Evolutionary conservation across 345 rosid species (phyloP).

Genomic region (Ricinus communis): DNA sequence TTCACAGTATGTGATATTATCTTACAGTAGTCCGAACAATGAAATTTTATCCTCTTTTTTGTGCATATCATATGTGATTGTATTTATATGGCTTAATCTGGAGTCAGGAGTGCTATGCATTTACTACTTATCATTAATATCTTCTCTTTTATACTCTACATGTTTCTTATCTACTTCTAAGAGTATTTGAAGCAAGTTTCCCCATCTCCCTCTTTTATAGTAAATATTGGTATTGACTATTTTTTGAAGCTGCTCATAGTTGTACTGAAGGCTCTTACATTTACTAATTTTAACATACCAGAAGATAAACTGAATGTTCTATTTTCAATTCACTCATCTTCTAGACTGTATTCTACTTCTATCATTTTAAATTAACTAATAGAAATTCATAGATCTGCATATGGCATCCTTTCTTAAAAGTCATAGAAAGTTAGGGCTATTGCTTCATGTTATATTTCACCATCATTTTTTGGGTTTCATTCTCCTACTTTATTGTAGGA

Average conservation of each 20-base stretch:
- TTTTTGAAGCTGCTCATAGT: neutral
- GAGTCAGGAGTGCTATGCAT: neutral
- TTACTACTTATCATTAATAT: neutral
- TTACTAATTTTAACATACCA: neutral
- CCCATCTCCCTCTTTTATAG: neutral
- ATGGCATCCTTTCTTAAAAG: neutral
- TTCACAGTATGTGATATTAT: slow-evolving; percentile 69
- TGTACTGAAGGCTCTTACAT: neutral
- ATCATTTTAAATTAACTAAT: neutral
- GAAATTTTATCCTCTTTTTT: neutral
- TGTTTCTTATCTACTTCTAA: neutral
- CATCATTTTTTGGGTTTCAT: neutral
- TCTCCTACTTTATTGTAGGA: slow-evolving; percentile 45
- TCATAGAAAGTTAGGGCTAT: neutral
- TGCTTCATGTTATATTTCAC: slow-evolving; percentile 5
- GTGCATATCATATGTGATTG: neutral
- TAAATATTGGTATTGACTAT: neutral
- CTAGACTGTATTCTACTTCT: neutral
- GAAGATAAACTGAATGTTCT: neutral
- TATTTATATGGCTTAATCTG: neutral
- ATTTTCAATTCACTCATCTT: neutral
- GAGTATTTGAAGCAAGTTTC: neutral
- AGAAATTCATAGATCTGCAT: neutral
- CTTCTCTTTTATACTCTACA: neutral
- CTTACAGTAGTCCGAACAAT: slow-evolving; percentile 12